Evolutionary conservation across 345 rosid genomes (phyloP), one percentile per base, ranked within the genome.

Genomic region (Acer yangbiense): DNA sequence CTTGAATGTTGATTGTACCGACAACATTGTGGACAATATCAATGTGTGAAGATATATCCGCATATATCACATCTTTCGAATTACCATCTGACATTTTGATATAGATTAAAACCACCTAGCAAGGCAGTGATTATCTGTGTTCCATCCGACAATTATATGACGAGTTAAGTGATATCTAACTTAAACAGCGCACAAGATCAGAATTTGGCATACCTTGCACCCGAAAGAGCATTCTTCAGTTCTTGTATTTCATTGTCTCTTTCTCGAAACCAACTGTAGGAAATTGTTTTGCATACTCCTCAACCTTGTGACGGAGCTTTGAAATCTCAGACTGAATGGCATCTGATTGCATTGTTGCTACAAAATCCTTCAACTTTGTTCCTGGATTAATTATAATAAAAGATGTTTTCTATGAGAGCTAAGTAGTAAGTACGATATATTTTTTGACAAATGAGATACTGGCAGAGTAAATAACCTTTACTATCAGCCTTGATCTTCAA

Each of bases 241-340:
- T 82, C 82, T 88, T 92, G 90, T 89, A 93, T 82, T 87, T 88
- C 98, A 92, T 93, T 2, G 92, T 89, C 83, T 92, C 98, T 85
- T 93, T 95, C 86, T 89, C 94, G 74, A 95, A 95, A 72, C 99
- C 97, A 74, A 93, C 77, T 32, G 99, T 95, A 7, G 97, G 95
- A 74, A 93, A 95, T 57, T 86, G 92, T 77, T 95, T 90, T 2
- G 99, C 98, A 72, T 85, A 89, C 63, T 86, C 98, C 84, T 90
- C 94, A 66, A 93, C 96, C 73, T 84, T 87, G 2, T 82, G 83
- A 35, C 94, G 88, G 54, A 93, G 89, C 80, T 91, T 90, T 20
- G 86, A 71, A 73, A 92, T 89, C 86, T 90, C 97, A 44, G 90
- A 86, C 81, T 92, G 89, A 61, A 87, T 17, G 73, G 65, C 82